Percentiles rank a stretch among this genome's conserved stretches.
Evolutionary conservation across 768 basidiomycete genomes (phyloP).

Genomic region (Leucogyrophana mollusca): DNA sequence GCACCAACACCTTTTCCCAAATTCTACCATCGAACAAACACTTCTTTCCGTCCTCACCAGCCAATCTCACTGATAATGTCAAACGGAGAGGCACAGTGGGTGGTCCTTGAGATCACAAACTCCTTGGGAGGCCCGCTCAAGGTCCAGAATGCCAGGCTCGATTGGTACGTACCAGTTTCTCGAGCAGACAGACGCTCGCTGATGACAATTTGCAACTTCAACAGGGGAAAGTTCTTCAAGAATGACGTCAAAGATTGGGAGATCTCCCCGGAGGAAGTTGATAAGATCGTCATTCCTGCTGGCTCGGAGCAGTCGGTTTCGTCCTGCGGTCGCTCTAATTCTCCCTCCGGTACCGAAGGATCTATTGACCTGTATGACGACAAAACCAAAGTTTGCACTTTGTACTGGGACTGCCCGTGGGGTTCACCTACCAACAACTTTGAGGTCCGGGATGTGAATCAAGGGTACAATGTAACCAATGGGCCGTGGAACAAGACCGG

Average conservation of each 20-base stretch:
- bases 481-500: not conserved
- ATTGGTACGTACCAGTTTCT: too few relatives aligned
- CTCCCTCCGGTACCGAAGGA: constrained; percentile 9
- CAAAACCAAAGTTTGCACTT: constrained; percentile 3
- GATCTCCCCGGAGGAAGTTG: constrained; percentile 1
- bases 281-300: constrained; percentile 2
- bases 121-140: too few relatives aligned
- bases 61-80: too few relatives aligned
- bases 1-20: too few relatives aligned
- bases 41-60: too few relatives aligned
- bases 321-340: constrained; percentile 6
- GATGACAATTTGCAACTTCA: not conserved
- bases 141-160: too few relatives aligned
- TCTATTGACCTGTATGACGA: constrained; percentile 7
- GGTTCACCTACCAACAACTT: constrained; percentile 5
- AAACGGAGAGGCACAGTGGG: too few relatives aligned
- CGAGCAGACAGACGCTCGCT: too few relatives aligned
- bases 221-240: constrained; percentile 4
- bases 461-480: not conserved
- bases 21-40: too few relatives aligned
- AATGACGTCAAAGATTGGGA: constrained; percentile 1
- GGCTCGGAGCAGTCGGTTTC: not conserved
- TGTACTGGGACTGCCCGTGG: constrained; percentile 11
- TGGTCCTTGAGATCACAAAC: too few relatives aligned
- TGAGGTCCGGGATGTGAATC: not conserved